A percentile compares a stretch with the other conserved stretches of the same genome.
Evolutionary conservation across 495 filamentous ascomycete genomes (phyloP).

Genomic region (Wilcoxina mikolae): DNA sequence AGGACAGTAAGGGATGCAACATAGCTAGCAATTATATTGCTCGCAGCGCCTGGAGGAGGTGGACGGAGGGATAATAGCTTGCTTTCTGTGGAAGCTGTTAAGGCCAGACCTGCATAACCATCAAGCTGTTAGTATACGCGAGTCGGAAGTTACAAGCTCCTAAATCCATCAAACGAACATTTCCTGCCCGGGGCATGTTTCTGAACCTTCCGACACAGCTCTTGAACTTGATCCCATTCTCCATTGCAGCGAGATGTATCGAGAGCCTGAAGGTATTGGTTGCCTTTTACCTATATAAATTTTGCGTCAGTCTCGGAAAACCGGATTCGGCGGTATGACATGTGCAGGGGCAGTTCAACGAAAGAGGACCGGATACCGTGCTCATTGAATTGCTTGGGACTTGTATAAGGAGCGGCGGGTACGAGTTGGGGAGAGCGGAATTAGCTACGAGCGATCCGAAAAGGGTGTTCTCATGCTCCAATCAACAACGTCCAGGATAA

Average conservation of each 20-base stretch:
- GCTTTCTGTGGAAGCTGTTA: slow-evolving; percentile 21
- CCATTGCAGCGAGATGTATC: slow-evolving; percentile 77
- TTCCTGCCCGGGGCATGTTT: slow-evolving; percentile 80
- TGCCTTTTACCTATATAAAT: slow-evolving; percentile 47
- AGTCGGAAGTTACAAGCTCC: slow-evolving; percentile 4
- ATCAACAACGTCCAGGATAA: not conserved
- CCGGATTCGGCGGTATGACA: not conserved
- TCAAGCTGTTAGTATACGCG: slow-evolving; percentile 1
- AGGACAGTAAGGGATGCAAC: slow-evolving; percentile 21
- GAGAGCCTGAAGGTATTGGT: slow-evolving; percentile 61
- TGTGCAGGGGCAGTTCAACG: not conserved
- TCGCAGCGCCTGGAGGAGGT: slow-evolving; percentile 11
- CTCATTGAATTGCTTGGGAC: not conserved
- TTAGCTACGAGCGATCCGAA: not conserved
- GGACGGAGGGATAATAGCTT: slow-evolving; percentile 15
- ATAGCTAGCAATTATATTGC: slow-evolving; percentile 19
- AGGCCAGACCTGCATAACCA: slow-evolving; percentile 19
- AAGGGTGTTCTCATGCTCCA: not conserved
- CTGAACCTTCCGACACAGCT: slow-evolving; percentile 75
- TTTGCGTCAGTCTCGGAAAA: not conserved
- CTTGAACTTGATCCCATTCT: slow-evolving; percentile 77
- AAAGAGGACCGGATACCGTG: not conserved
- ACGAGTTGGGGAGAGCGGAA: not conserved
- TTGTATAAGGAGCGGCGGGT: not conserved
- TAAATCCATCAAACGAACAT: slow-evolving; percentile 43